These are phyloP conservation scores for Sporothrix protearum DNA, from an alignment of 2,329 filamentous ascomycete genomes.

Conservation along the genomic window DNA sequence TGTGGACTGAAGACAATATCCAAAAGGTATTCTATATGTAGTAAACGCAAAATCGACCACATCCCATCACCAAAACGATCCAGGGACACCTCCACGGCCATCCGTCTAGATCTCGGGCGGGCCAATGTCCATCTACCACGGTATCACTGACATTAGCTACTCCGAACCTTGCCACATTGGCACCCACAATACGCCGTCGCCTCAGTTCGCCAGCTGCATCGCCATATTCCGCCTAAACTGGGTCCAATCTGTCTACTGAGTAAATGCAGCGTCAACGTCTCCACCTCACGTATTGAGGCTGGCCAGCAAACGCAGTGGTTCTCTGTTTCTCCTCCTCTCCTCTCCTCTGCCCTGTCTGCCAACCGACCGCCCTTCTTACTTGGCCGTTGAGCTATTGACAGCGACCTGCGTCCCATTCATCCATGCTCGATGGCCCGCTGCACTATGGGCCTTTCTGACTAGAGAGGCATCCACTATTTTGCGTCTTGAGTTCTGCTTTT, in stretches of 20 bases:
- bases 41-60: background rate
- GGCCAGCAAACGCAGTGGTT: slow-evolving; percentile 8
- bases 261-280: slow-evolving; percentile 8
- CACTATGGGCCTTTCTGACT: background rate
- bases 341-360: background rate
- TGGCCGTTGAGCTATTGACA: background rate
- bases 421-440: background rate
- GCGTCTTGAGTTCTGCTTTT: background rate
- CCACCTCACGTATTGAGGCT: slow-evolving; percentile 6
- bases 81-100: background rate
- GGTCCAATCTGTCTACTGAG: background rate
- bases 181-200: background rate
- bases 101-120: background rate
- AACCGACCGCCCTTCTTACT: slow-evolving; percentile 11
- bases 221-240: slow-evolving; percentile 9
- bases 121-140: background rate
- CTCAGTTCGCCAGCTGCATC: slow-evolving; percentile 16
- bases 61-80: background rate
- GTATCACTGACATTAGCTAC: background rate
- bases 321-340: background rate
- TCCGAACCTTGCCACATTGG: slow-evolving; percentile 11
- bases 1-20: slow-evolving; percentile 2
- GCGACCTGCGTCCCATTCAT: background rate
- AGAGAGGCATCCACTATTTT: background rate
- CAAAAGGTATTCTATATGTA: background rate